Percentiles rank a stretch among this genome's conserved stretches.
Evolutionary conservation across 1,284 basidiomycete genomes (phyloP).

Genomic region (Malassezia brasiliensis): DNA sequence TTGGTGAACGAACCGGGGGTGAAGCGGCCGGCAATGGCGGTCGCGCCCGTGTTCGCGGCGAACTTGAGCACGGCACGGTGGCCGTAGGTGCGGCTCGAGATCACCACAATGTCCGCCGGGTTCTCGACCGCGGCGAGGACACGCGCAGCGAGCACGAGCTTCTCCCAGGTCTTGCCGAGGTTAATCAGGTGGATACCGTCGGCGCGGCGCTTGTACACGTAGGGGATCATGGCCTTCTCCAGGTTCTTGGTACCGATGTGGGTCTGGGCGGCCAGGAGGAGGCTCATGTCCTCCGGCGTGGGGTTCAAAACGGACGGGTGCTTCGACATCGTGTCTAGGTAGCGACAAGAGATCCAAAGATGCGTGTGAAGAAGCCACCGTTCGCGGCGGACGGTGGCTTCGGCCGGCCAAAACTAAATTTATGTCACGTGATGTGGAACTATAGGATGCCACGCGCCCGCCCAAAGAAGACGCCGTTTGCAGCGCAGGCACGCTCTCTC

Average conservation of each 20-base stretch:
- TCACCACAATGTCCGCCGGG: conserved; percentile 94
- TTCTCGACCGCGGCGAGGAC: conserved; percentile 64
- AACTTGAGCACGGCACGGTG: conserved; percentile 98
- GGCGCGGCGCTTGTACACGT: conserved; percentile 90
- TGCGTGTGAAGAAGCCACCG: conserved; percentile 16
- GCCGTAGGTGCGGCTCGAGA: conserved; percentile 94
- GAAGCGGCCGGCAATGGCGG: conserved; percentile 97
- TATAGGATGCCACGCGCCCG: conserved; percentile 2
- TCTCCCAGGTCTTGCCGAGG: conserved; percentile 99
- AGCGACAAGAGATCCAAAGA: conserved; percentile 9
- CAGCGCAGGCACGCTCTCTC: neutral
- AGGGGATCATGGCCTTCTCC: conserved; percentile 95
- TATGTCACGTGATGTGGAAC: conserved; percentile 11
- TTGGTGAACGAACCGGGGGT: conserved; percentile 95
- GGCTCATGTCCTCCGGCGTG: conserved; percentile 93
- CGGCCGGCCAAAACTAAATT: conserved; percentile 6
- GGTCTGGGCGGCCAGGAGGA: conserved; percentile 85
- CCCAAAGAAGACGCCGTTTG: neutral
- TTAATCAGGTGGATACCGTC: conserved; percentile 96
- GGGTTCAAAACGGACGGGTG: conserved; percentile 83
- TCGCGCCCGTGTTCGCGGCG: conserved; percentile 92
- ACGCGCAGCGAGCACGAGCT: conserved; percentile 56
- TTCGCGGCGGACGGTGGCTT: neutral
- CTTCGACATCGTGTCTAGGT: conserved; percentile 53
- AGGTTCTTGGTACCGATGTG: conserved; percentile 85